Conservation (phyloP, 1,284 basidiomycete species). For the Cystobasidium slooffiae region DNA sequence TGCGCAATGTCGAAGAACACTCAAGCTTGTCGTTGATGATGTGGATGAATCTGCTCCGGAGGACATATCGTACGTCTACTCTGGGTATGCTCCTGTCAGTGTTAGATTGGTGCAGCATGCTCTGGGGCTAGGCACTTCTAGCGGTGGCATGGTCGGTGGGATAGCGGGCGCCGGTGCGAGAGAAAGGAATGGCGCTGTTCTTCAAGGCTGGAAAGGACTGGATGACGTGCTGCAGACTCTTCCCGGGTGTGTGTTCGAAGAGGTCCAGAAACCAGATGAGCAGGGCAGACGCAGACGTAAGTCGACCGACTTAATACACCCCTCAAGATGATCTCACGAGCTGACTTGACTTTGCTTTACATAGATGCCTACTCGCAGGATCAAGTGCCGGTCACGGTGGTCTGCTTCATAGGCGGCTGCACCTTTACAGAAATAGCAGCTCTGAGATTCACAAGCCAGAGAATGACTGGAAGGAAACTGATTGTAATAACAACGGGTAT, state of each 20-base stretch:
- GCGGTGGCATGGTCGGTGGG: constrained; percentile 66
- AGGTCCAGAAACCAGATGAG: constrained; percentile 64
- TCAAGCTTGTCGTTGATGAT: constrained; percentile 93
- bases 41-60: constrained; percentile 70
- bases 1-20: constrained; percentile 72
- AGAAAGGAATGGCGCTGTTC: constrained; percentile 62
- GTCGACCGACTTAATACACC: background rate
- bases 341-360: background rate
- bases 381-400: constrained; percentile 74
- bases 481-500: constrained; percentile 51
- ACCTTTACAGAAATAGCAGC: constrained; percentile 97
- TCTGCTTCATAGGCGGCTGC: constrained; percentile 98
- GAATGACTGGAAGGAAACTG: constrained; percentile 46
- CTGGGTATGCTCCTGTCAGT: constrained; percentile 93
- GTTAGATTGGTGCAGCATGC: constrained; percentile 86
- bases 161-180: constrained; percentile 57
- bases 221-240: constrained; percentile 82
- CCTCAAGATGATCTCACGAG: background rate
- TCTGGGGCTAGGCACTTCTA: constrained; percentile 74
- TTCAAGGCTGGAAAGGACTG: constrained; percentile 95
- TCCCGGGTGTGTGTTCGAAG: constrained; percentile 84
- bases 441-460: constrained; percentile 80
- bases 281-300: constrained; percentile 57
- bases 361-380: constrained; percentile 48
- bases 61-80: constrained; percentile 95